Conservation (phyloP, 768 basidiomycete species). For the Panaeolus cyanescens region DNA sequence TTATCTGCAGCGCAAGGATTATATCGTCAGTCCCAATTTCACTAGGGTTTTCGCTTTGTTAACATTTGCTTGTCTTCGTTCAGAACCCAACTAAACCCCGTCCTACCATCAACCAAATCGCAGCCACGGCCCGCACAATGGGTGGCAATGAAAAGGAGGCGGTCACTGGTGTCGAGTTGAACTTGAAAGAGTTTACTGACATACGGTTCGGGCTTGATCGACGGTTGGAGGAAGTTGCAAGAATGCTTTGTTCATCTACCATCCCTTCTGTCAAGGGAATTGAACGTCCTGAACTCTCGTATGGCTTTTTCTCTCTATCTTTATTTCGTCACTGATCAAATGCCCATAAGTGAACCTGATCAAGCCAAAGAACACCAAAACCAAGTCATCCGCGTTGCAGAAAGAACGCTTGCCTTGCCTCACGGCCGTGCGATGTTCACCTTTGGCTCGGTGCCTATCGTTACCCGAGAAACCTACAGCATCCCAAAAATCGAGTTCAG, state of each 20-base stretch:
- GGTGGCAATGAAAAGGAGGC: constrained; percentile 57
- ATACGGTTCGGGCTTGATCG: constrained; percentile 91
- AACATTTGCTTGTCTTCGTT: constrained; percentile 6
- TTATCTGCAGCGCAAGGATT: constrained; percentile 59
- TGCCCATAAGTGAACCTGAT: constrained; percentile 73
- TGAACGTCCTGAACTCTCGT: constrained; percentile 71
- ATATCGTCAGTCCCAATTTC: constrained; percentile 42
- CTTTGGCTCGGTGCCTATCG: constrained; percentile 76
- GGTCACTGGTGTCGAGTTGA: constrained; percentile 72
- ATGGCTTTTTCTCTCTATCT: background rate
- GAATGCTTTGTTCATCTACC: constrained; percentile 84
- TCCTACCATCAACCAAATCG: constrained; percentile 51
- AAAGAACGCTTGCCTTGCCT: constrained; percentile 87
- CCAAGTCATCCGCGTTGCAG: constrained; percentile 77
- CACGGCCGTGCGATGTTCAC: constrained; percentile 92
- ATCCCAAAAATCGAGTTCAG: constrained; percentile 81
- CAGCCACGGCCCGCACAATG: constrained; percentile 49
- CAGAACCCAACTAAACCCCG: constrained; percentile 56
- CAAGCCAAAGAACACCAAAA: constrained; percentile 84
- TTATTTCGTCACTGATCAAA: constrained; percentile 6
- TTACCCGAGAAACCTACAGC: constrained; percentile 75
- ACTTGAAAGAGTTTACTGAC: constrained; percentile 71
- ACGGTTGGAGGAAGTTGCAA: constrained; percentile 86
- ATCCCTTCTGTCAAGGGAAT: constrained; percentile 63
- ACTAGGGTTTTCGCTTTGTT: background rate